Percentiles rank a stretch among this genome's conserved stretches.
These are phyloP conservation scores for Diaporthe aspalathi DNA, from an alignment of 2,329 filamentous ascomycete species.

Conservation along the genomic window DNA sequence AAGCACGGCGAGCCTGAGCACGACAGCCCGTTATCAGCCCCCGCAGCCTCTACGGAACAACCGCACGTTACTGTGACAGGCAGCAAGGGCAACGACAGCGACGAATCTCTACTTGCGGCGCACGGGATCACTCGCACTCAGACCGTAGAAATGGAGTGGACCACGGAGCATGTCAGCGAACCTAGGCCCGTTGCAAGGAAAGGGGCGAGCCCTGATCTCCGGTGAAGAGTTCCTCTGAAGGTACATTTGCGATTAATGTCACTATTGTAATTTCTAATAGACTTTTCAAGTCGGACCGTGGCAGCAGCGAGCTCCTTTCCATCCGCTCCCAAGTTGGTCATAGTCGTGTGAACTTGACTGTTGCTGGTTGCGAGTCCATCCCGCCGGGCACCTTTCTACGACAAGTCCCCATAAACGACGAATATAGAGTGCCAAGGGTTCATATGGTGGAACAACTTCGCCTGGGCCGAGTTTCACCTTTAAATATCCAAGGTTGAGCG, in stretches of 20 bases:
- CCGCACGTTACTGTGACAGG: background rate
- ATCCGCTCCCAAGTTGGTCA: too few relatives aligned
- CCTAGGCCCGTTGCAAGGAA: background rate
- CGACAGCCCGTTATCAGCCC: background rate
- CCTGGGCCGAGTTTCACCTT: too few relatives aligned
- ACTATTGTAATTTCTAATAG: background rate
- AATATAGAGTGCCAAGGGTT: too few relatives aligned
- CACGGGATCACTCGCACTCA: constrained; percentile 25
- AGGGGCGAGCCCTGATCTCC: background rate
- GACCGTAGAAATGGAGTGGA: constrained; percentile 30
- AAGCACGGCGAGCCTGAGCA: background rate
- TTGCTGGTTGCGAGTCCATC: too few relatives aligned
- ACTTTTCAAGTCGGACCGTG: too few relatives aligned
- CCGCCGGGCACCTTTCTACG: too few relatives aligned
- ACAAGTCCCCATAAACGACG: too few relatives aligned
- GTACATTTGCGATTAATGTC: background rate
- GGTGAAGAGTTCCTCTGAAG: too few relatives aligned
- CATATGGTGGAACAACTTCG: too few relatives aligned
- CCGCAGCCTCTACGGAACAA: background rate
- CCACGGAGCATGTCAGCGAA: constrained; percentile 1
- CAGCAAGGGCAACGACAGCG: constrained; percentile 21
- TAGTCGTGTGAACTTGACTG: too few relatives aligned
- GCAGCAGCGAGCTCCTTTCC: too few relatives aligned
- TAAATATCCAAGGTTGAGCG: too few relatives aligned
- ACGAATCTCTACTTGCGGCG: constrained; percentile 26